Base-by-base conservation (phyloP, 2,329 filamentous ascomycete genomes). In the Remersonia thermophila region DNA sequence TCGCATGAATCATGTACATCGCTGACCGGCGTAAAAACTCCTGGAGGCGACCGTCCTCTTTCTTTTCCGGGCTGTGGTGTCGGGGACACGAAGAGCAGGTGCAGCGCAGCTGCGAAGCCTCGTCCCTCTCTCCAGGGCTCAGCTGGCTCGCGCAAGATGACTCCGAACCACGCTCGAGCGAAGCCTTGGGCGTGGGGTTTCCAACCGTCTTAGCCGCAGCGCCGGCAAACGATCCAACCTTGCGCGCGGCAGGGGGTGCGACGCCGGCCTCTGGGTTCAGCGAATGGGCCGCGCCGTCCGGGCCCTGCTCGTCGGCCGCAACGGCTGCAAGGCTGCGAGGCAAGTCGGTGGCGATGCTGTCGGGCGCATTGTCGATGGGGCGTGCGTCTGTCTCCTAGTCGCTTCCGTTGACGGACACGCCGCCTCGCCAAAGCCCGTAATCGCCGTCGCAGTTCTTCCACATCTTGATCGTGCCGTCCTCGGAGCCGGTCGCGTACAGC, bases 391-490 rank as follows among this genome's bases (percentile, higher is more conserved):
- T 36, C 42, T 52, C 49, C 61, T 64, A 64, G 42, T 63, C 60
- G 13, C 57, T 54, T 43, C 46, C 41, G 31, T 54, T 41, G 32
- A 44, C 51, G 28, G 49, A 40, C 27, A 48, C 40, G n/a, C 65
- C 65, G 33, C 69, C 69, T 27, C 68, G 65, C 75, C 75, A 80
- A 27, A 79, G 64, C 2, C 75, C 75, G 39, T 77, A 80, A 40
- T 67, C 70, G 1, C 74, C 75, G 5, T 76, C 71, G 41, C 74
- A 79, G 45, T 80, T 80, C 61, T 80, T 80, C 75, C 75, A 80
- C 66, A 98, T 67, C 63, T 98, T 98, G 58, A 98, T 93, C 0
- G 91, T 98, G 28, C 91, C 91, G 52, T 98, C 91, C 56, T 98
- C 91, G 33, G 87, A 95, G 20, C 84, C 91, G 2, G 91, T 98